Evolutionary conservation across 352 stramenopile species (phyloP).

Genomic region (Pythium insidiosum): DNA sequence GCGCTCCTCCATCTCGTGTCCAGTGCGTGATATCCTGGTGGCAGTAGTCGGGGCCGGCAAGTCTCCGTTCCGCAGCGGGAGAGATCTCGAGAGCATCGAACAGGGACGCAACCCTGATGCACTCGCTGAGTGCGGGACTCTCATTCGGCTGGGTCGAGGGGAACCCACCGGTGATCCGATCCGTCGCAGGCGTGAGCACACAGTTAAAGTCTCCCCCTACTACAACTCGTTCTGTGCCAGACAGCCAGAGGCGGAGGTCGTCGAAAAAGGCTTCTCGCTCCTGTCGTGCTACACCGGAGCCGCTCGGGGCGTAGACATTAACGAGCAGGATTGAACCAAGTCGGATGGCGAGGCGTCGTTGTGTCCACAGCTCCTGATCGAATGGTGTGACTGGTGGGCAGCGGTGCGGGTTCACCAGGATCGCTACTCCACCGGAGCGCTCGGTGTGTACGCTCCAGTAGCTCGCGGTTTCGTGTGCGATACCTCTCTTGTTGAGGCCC

Average conservation of each 20-base stretch:
- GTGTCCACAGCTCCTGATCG: background rate
- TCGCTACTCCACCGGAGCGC: background rate
- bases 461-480: background rate
- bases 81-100: background rate
- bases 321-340: background rate
- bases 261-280: background rate
- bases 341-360: background rate
- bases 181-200: background rate
- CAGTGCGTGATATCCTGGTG: background rate
- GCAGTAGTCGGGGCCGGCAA: background rate
- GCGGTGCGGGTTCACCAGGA: background rate
- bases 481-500: background rate
- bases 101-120: background rate
- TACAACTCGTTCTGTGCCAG: no score
- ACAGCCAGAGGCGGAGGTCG: no score
- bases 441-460: background rate
- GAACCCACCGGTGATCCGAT: background rate
- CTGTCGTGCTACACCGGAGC: background rate
- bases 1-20: background rate
- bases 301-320: background rate
- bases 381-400: background rate
- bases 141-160: background rate
- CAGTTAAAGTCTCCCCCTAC: background rate
- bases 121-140: background rate
- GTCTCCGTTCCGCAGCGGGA: background rate